Percentiles rank a stretch among this genome's conserved stretches.
These are phyloP conservation scores for Verticillium nubilum DNA, from an alignment of 2,329 filamentous ascomycete species.

Conservation along the genomic window DNA sequence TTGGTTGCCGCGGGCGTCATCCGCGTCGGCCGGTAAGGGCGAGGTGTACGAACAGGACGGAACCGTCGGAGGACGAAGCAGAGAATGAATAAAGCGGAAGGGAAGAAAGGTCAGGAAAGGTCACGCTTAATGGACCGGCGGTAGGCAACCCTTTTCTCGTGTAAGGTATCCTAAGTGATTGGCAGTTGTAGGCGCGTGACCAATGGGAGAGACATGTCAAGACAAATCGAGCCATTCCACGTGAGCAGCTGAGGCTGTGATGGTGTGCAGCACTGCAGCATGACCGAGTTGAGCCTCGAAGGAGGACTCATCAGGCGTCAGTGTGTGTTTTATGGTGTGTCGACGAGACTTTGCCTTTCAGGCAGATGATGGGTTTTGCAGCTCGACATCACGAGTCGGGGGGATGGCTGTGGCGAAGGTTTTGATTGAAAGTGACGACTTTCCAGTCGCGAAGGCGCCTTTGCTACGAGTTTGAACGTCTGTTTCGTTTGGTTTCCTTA, in stretches of 20 bases:
- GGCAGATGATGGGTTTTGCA: background rate
- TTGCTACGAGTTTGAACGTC: background rate
- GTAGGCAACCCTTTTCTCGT: background rate
- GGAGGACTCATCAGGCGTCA: background rate
- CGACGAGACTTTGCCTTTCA: background rate
- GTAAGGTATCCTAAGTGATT: background rate
- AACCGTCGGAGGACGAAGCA: background rate
- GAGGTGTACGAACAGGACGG: background rate
- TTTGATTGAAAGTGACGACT: background rate
- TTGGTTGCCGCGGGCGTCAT: conserved; percentile 91
- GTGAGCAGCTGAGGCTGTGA: background rate
- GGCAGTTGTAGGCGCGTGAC: background rate
- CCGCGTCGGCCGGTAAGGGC: conserved; percentile 53
- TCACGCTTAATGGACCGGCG: background rate
- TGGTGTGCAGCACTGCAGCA: background rate
- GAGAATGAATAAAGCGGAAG: background rate
- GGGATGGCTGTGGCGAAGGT: background rate
- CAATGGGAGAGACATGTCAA: background rate
- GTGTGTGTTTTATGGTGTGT: background rate
- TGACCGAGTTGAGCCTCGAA: background rate
- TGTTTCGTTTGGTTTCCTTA: background rate
- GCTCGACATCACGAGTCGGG: background rate
- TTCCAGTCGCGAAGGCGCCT: background rate
- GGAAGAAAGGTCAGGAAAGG: background rate
- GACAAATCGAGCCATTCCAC: background rate